phyloP scores from a whole-genome alignment of 495 filamentous ascomycete species.

The Choiromyces venosus region DNA sequence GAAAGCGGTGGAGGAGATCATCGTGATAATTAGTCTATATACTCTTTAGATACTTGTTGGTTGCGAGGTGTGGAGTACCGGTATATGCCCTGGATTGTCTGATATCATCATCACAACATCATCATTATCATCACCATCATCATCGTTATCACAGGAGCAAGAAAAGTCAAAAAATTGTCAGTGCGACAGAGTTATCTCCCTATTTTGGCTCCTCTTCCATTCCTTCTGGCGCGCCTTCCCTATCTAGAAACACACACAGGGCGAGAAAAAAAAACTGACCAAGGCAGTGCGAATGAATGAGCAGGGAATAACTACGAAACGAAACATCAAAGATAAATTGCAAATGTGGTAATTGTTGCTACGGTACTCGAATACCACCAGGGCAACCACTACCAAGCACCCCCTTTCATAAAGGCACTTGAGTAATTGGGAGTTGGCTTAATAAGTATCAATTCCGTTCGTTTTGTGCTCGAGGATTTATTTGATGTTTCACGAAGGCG shows the following conservation, averaged over 20 bases:
- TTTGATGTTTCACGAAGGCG: background rate
- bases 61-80: background rate
- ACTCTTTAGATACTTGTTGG: background rate
- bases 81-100: background rate
- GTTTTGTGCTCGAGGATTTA: background rate
- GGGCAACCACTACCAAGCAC: background rate
- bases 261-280: background rate
- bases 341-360: background rate
- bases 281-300: background rate
- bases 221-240: background rate
- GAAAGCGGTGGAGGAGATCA: background rate
- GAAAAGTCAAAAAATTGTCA: background rate
- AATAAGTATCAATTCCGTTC: background rate
- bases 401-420: background rate
- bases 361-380: background rate
- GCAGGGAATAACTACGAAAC: background rate
- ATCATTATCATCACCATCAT: background rate
- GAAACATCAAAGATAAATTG: background rate
- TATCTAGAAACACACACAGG: background rate
- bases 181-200: background rate
- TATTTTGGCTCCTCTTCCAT: background rate
- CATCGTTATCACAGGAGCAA: background rate
- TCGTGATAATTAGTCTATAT: no score
- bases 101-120: background rate
- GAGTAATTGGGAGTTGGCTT: background rate